Conservation (phyloP, 2,329 filamentous ascomycete species). For the Elsinoe australis region DNA sequence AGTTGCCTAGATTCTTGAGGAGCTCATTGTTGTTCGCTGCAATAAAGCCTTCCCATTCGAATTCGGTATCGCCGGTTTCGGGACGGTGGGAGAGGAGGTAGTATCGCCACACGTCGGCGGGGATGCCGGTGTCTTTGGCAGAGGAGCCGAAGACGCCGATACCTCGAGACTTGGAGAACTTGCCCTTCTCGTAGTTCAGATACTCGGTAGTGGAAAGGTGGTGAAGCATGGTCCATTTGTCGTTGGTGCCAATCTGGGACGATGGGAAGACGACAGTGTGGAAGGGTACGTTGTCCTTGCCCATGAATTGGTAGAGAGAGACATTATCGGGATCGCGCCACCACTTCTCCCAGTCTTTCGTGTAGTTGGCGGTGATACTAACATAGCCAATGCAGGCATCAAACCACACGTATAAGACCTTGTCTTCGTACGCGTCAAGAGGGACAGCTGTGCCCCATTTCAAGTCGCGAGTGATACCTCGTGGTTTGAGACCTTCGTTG, state of each 20-base stretch:
- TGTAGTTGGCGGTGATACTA: slow-evolving; percentile 90
- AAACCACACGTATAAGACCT: slow-evolving; percentile 91
- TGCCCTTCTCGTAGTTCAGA: slow-evolving; percentile 78
- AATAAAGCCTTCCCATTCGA: slow-evolving; percentile 81
- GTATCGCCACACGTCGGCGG: slow-evolving; percentile 85
- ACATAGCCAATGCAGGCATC: slow-evolving; percentile 90
- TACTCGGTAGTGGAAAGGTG: slow-evolving; percentile 86
- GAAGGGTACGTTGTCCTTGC: slow-evolving; percentile 83
- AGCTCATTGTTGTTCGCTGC: slow-evolving; percentile 82
- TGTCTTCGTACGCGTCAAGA: slow-evolving; percentile 56
- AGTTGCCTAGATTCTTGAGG: slow-evolving; percentile 62
- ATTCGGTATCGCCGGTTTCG: slow-evolving; percentile 79
- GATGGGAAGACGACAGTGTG: slow-evolving; percentile 89
- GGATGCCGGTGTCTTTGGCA: slow-evolving; percentile 76
- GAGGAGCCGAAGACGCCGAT: slow-evolving; percentile 89
- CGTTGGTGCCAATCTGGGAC: slow-evolving; percentile 72
- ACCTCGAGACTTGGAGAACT: slow-evolving; percentile 86
- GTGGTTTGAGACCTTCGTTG: slow-evolving; percentile 72
- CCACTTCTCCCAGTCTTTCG: slow-evolving; percentile 84
- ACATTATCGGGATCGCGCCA: slow-evolving; percentile 88
- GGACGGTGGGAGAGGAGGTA: slow-evolving; percentile 81
- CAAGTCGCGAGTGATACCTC: slow-evolving; percentile 85
- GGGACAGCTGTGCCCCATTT: slow-evolving; percentile 73
- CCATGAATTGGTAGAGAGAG: slow-evolving; percentile 88
- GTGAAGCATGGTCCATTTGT: slow-evolving; percentile 84